Conservation (phyloP, 306 rosid species). For the Betula pendula region DNA sequence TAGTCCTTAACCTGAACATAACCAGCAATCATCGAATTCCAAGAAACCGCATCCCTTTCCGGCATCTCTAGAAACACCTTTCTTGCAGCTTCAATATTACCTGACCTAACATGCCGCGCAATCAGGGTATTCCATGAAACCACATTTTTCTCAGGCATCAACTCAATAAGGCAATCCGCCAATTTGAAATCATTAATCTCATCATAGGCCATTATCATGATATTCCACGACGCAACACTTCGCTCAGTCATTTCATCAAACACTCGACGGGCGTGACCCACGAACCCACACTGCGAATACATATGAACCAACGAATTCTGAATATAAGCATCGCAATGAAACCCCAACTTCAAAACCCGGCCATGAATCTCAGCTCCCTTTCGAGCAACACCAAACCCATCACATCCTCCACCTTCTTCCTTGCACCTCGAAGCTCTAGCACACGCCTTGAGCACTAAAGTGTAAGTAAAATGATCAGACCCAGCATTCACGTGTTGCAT, state of each 20-base stretch:
- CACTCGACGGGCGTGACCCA: constrained; percentile 41
- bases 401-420: constrained; percentile 24
- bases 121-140: constrained; percentile 68
- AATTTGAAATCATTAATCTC: constrained; percentile 41
- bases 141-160: constrained; percentile 61
- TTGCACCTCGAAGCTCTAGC: constrained; percentile 44
- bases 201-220: constrained; percentile 62
- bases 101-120: constrained; percentile 37
- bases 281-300: constrained; percentile 47
- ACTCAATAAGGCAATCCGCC: constrained; percentile 44
- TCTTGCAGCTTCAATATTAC: constrained; percentile 50
- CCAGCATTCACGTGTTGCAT: constrained; percentile 32
- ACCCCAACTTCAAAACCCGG: constrained; percentile 49
- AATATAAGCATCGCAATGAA: constrained; percentile 39
- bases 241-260: constrained; percentile 57
- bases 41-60: constrained; percentile 59
- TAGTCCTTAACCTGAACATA: constrained; percentile 48
- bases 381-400: constrained; percentile 26
- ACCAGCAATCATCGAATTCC: constrained; percentile 67
- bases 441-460: constrained; percentile 64
- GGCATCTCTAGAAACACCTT: constrained; percentile 53
- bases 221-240: constrained; percentile 61
- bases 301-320: constrained; percentile 54
- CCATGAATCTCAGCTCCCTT: constrained; percentile 70
- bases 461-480: constrained; percentile 52